Base-by-base conservation (phyloP, 1,139 yeast genomes). In the Nadsonia commutata region DNA sequence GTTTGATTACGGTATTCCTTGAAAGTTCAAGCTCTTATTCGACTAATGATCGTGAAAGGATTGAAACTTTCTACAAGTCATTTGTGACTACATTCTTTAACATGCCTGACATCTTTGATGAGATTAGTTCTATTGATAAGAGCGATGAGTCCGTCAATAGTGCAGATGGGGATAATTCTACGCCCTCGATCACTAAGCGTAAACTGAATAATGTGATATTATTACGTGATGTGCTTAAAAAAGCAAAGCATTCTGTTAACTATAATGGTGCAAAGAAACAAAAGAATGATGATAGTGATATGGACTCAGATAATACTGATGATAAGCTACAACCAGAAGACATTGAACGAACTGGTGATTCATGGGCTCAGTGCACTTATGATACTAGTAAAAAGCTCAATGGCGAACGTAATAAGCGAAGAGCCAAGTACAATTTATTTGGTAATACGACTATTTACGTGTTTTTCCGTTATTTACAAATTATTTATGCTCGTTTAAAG, bases 401-500 rank as follows among this genome's bases (percentile, higher is more conserved):
- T 9, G 41, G 42, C 41, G 47, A 45, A 20, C 31, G 27, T 3
- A 40, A 27, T 16, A 39, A 38, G 18, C 21, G 43, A 36, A 58
- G 72, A 43, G 53, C 56, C 47, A 74, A 71, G 41, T 90, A 67
- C 67, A 88, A 86, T 60, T 62, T 88, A 57, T 90, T 90, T 67
- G 82, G 86, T 50, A 90, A 88, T 60, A 82, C 96, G n/a, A 78
- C 90, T 45, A 75, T 88, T 38, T 90, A 90, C 57, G 86, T 88
- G 36, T 86, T 90, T 56, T 76, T 86, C 74, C 82, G 99, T 53
- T 81, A 82, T 55, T 68, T 88, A 58, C 78, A 84, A 51, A 83
- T 85, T 2, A 64, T 90, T 23, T 90, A 84, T 58, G 81, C 77
- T 55, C 76, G 99, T 54, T 67, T 90, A 44, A 67, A 68, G 41